A percentile compares a stretch with the other conserved stretches of the same genome.
Conservation (phyloP, 2,329 filamentous ascomycete genomes). For the Colletotrichum destructivum region DNA sequence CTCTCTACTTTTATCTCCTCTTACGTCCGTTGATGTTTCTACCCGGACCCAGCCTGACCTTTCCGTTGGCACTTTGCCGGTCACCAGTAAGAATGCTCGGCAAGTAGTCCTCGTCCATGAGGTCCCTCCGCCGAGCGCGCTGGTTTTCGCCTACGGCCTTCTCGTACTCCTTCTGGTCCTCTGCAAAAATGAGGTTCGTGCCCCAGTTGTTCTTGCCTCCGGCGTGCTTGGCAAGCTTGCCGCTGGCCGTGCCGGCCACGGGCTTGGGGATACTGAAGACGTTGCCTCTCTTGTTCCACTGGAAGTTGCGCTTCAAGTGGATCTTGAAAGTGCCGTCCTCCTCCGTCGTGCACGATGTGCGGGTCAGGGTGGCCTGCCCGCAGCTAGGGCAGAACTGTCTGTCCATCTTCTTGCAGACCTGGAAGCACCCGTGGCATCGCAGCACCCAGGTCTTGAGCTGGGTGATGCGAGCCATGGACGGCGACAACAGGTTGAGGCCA, state of each 20-base stretch:
- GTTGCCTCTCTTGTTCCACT: constrained; percentile 95
- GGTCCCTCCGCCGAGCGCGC: constrained; percentile 79
- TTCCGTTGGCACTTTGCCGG: constrained; percentile 73
- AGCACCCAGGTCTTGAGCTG: constrained; percentile 91
- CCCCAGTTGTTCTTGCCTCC: constrained; percentile 92
- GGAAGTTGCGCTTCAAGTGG: constrained; percentile 94
- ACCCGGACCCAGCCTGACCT: constrained; percentile 86
- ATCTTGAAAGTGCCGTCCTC: constrained; percentile 84
- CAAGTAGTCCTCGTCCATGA: constrained; percentile 96
- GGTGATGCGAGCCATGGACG: constrained; percentile 83
- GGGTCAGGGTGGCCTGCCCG: constrained; percentile 87
- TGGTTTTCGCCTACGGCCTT: constrained; percentile 75
- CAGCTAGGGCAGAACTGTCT: constrained; percentile 95
- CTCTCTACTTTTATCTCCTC: neutral
- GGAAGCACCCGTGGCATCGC: constrained; percentile 95
- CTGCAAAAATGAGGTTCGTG: constrained; percentile 84
- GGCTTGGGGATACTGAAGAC: constrained; percentile 95
- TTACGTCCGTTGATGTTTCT: constrained; percentile 78
- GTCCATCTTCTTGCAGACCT: constrained; percentile 84
- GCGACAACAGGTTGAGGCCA: constrained; percentile 90
- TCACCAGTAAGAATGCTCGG: constrained; percentile 88
- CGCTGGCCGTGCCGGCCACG: constrained; percentile 83
- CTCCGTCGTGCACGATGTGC: constrained; percentile 89
- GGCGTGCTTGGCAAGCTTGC: constrained; percentile 75
- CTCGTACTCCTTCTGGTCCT: constrained; percentile 96